Evolutionary conservation across 441 rosid species (phyloP).

Genomic region (Corymbia citriodora): DNA sequence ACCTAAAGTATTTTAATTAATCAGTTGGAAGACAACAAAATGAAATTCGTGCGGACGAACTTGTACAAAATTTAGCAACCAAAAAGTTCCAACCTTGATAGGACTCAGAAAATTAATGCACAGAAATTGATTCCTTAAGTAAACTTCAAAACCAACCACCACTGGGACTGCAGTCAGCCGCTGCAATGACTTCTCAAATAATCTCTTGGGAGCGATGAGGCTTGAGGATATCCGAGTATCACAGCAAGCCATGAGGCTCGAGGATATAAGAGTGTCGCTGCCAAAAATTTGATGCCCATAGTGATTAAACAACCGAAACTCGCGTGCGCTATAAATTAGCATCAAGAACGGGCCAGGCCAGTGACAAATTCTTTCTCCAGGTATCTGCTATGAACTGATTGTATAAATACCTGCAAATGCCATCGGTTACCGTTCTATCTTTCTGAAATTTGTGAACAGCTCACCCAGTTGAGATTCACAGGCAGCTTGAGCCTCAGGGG

Average conservation of each 20-base stretch:
- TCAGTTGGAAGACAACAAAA: not conserved
- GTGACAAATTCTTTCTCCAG: not conserved
- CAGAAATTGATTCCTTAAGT: not conserved
- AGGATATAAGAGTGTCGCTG: not conserved
- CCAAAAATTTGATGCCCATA: not conserved
- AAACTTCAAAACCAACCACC: not conserved
- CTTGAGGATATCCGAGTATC: not conserved
- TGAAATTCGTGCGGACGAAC: not conserved
- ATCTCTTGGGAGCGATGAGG: not conserved
- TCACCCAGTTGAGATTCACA: conserved; percentile 73
- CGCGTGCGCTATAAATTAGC: not conserved
- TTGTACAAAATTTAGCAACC: not conserved
- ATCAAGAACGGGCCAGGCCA: not conserved
- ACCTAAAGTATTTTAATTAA: not conserved
- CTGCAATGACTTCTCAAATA: not conserved
- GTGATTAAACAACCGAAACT: not conserved
- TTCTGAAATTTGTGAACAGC: conserved; percentile 48
- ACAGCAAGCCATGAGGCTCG: not conserved
- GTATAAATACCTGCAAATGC: not conserved
- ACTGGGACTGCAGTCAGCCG: not conserved
- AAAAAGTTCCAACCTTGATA: not conserved
- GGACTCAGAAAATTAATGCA: not conserved
- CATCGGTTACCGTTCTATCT: not conserved
- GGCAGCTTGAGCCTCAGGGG: conserved; percentile 46
- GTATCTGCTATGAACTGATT: not conserved